Conservation (phyloP, 257 asterid genomes). For the Parsonsia alboflavescens region DNA sequence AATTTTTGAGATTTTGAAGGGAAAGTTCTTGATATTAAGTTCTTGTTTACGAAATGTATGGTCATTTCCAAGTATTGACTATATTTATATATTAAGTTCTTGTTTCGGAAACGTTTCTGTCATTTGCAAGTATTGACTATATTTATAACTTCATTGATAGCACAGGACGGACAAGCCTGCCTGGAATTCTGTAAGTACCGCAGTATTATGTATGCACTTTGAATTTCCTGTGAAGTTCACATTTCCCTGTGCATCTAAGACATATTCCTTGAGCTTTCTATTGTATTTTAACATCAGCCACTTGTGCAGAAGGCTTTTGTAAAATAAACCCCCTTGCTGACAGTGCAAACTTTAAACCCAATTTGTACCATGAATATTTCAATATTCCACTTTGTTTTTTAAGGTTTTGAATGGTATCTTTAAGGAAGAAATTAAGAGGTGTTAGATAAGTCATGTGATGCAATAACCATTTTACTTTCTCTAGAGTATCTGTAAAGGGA, state of each 20-base stretch:
- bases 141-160: constrained; percentile 18
- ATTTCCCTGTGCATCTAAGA: not conserved
- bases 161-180: constrained; percentile 80
- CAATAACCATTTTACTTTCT: not conserved
- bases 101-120: not conserved
- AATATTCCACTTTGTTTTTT: not conserved
- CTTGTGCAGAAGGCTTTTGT: not conserved
- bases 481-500: not conserved
- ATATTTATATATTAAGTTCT: constrained; percentile 12
- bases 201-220: constrained; percentile 2
- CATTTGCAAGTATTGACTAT: constrained; percentile 20
- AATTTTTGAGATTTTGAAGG: not conserved
- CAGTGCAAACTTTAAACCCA: not conserved
- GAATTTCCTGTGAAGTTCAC: constrained; percentile 6
- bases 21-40: not conserved
- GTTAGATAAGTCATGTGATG: not conserved
- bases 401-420: not conserved
- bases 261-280: not conserved
- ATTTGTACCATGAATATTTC: not conserved
- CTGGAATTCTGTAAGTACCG: constrained; percentile 88
- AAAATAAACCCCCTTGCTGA: not conserved
- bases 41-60: not conserved
- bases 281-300: not conserved
- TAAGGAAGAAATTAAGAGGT: not conserved
- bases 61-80: constrained; percentile 18